These are phyloP conservation scores for Xerocomus potaroensis DNA, from an alignment of 768 basidiomycete genomes.

Conservation along the genomic window DNA sequence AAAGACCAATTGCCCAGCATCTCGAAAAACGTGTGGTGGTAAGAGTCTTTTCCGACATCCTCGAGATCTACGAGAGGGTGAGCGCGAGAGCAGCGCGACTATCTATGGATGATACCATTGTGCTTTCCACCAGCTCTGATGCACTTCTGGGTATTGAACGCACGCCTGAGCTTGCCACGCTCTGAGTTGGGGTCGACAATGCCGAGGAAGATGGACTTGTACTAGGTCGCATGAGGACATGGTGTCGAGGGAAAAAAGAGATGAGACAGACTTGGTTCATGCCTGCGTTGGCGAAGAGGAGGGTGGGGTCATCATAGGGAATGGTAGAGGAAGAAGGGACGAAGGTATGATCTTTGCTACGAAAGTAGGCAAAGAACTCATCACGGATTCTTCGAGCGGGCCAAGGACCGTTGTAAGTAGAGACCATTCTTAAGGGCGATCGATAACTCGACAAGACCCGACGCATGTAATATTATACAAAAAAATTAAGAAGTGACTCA, in stretches of 20 bases:
- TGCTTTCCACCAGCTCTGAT: slow-evolving; percentile 99
- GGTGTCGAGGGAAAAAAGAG: neutral
- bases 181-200: slow-evolving; percentile 95
- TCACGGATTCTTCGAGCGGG: slow-evolving; percentile 79
- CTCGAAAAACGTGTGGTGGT: slow-evolving; percentile 98
- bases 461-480: too few species aligned
- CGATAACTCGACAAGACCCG: slow-evolving; percentile 16
- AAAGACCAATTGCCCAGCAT: slow-evolving; percentile 99
- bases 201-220: slow-evolving; percentile 96
- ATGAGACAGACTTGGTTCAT: slow-evolving; percentile 77
- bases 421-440: slow-evolving; percentile 27
- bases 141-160: slow-evolving; percentile 96
- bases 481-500: neutral
- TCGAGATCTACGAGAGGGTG: slow-evolving; percentile 69
- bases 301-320: slow-evolving; percentile 95
- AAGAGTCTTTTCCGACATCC: slow-evolving; percentile 98
- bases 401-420: slow-evolving; percentile 49
- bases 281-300: slow-evolving; percentile 97
- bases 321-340: slow-evolving; percentile 90
- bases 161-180: slow-evolving; percentile 85
- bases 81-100: neutral
- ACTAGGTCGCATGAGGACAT: slow-evolving; percentile 44
- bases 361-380: slow-evolving; percentile 90
- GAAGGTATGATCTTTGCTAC: slow-evolving; percentile 74
- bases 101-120: slow-evolving; percentile 58